Evolutionary conservation across 2,329 filamentous ascomycete species (phyloP).

Genomic region (Diplodia sapinea): DNA sequence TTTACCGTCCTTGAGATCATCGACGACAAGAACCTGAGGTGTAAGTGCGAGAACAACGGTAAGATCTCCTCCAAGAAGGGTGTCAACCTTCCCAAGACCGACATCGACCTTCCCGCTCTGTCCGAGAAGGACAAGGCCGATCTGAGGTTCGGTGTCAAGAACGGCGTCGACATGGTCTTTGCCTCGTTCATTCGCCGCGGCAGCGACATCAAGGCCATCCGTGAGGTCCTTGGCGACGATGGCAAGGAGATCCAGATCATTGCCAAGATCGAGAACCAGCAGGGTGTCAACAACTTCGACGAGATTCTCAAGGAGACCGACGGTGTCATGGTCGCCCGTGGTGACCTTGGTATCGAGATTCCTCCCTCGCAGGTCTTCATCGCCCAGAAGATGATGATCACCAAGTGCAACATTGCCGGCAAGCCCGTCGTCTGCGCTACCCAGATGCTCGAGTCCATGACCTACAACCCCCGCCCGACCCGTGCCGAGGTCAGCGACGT

Average conservation of each 20-base stretch:
- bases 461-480: constrained; percentile 98
- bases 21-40: constrained; percentile 87
- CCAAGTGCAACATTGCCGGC: constrained; percentile 99
- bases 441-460: constrained; percentile 99
- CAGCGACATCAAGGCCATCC: constrained; percentile 91
- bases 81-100: constrained; percentile 98
- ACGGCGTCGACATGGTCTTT: constrained; percentile 98
- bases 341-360: constrained; percentile 98
- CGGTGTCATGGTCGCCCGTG: constrained; percentile 99
- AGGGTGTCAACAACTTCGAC: constrained; percentile 99
- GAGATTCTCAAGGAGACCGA: constrained; percentile 96
- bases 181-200: constrained; percentile 96
- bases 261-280: constrained; percentile 99
- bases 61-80: constrained; percentile 99
- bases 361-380: constrained; percentile 98
- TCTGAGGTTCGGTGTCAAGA: constrained; percentile 95
- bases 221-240: constrained; percentile 84
- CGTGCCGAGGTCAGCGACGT: constrained; percentile 98
- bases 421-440: constrained; percentile 99
- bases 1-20: constrained; percentile 90
- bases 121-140: constrained; percentile 98
- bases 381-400: constrained; percentile 99
- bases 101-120: constrained; percentile 95
- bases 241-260: constrained; percentile 99
- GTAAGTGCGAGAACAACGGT: constrained; percentile 92